Evolutionary conservation across 495 filamentous ascomycete genomes (phyloP).

Genomic region (Neurospora hispaniola): DNA sequence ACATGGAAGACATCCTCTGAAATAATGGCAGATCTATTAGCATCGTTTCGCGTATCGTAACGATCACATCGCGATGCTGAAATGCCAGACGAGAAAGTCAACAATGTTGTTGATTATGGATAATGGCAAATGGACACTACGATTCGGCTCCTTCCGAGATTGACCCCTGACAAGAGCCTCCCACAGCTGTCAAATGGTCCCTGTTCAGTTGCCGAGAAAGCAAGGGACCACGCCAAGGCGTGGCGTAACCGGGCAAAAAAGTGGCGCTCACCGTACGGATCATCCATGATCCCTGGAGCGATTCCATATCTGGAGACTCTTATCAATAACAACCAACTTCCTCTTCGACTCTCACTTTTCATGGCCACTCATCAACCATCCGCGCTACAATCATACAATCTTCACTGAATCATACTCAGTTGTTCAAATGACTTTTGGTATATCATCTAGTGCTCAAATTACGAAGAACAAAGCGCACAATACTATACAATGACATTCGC

Average conservation of each 20-base stretch:
- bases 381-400: background rate
- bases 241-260: too few relatives aligned
- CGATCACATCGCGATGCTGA: background rate
- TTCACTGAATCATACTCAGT: background rate
- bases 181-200: background rate
- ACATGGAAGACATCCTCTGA: background rate
- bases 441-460: background rate
- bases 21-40: background rate
- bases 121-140: background rate
- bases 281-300: too few relatives aligned
- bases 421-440: background rate
- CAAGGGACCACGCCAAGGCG: too few relatives aligned
- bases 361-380: background rate
- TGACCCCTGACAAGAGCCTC: background rate
- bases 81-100: background rate
- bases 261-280: too few relatives aligned
- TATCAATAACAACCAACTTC: background rate
- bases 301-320: too few relatives aligned
- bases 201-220: too few relatives aligned
- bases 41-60: background rate
- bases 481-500: background rate
- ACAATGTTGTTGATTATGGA: background rate
- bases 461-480: background rate
- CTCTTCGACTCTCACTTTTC: background rate
- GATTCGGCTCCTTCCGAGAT: background rate